Evolutionary conservation across 352 stramenopile genomes (phyloP).

Genomic region (Globisporangium orthogonon): DNA sequence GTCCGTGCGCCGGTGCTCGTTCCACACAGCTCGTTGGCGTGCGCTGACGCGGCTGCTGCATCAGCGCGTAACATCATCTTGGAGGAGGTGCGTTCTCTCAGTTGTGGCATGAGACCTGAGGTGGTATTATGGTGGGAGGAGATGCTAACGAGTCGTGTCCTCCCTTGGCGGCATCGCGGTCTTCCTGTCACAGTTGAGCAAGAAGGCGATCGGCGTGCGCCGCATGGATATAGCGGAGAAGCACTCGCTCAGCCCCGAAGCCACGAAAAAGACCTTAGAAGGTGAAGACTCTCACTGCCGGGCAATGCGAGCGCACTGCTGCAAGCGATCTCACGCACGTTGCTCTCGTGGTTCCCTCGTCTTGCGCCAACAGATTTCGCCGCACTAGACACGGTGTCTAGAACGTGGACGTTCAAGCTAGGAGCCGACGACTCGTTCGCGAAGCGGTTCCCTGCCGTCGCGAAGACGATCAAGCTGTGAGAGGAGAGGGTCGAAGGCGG

Average conservation of each 20-base stretch:
- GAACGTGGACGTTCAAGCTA: conserved; percentile 50
- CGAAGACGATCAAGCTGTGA: conserved; percentile 47
- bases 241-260: conserved; percentile 27
- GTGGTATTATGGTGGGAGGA: neutral
- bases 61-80: conserved; percentile 41
- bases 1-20: no score
- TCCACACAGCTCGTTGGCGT: conserved; percentile 23
- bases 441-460: conserved; percentile 38
- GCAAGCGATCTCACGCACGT: neutral
- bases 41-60: conserved; percentile 20
- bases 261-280: conserved; percentile 39
- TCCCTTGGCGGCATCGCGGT: neutral
- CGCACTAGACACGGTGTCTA: conserved; percentile 28
- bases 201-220: conserved; percentile 28
- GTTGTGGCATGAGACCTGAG: neutral
- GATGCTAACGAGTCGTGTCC: neutral
- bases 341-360: neutral
- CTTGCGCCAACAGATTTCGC: conserved; percentile 31
- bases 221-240: conserved; percentile 41
- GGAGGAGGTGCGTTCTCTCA: conserved; percentile 24
- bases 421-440: conserved; percentile 40
- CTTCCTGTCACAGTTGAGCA: conserved; percentile 18
- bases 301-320: neutral
- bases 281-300: conserved; percentile 14
- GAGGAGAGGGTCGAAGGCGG: neutral